phyloP scores from a whole-genome alignment of 1,284 basidiomycete species.

The Pterulicium gracile region DNA sequence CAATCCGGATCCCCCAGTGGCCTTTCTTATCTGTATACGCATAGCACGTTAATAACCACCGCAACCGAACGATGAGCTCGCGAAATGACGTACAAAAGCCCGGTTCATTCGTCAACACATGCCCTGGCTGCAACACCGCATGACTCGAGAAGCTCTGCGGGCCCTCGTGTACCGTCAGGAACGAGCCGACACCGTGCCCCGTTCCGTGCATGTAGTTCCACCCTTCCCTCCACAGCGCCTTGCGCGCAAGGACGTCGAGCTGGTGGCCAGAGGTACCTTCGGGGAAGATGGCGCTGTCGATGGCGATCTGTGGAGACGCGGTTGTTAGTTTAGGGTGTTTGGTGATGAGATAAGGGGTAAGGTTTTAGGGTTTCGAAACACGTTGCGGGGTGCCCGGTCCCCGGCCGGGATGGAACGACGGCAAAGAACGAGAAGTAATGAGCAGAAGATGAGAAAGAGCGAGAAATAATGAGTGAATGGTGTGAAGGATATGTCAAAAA shows the following conservation, averaged over 20 bases:
- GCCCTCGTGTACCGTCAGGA: slow-evolving; percentile 72
- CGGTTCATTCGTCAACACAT: slow-evolving; percentile 84
- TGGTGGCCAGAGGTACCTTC: slow-evolving; percentile 74
- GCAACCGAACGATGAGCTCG: slow-evolving; percentile 10
- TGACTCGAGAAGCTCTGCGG: slow-evolving; percentile 60
- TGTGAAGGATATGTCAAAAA: not conserved
- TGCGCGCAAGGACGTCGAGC: slow-evolving; percentile 79
- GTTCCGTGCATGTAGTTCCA: slow-evolving; percentile 82
- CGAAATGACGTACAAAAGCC: slow-evolving; percentile 65
- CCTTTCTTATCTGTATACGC: slow-evolving; percentile 58
- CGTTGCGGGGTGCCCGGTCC: too few species aligned
- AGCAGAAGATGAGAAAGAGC: not conserved
- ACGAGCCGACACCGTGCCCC: slow-evolving; percentile 76
- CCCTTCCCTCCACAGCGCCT: slow-evolving; percentile 82
- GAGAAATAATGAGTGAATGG: not conserved
- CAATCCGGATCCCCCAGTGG: slow-evolving; percentile 84
- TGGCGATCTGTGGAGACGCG: slow-evolving; percentile 64
- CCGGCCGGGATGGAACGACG: too few species aligned
- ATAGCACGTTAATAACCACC: slow-evolving; percentile 5
- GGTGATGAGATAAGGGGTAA: slow-evolving; percentile 7
- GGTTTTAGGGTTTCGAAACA: too few species aligned
- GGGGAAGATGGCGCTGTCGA: slow-evolving; percentile 84
- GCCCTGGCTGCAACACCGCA: slow-evolving; percentile 65
- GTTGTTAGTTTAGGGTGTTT: not conserved
- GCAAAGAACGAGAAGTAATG: too few species aligned